Conservation (phyloP, 306 rosid species). For the Morella rubra region DNA sequence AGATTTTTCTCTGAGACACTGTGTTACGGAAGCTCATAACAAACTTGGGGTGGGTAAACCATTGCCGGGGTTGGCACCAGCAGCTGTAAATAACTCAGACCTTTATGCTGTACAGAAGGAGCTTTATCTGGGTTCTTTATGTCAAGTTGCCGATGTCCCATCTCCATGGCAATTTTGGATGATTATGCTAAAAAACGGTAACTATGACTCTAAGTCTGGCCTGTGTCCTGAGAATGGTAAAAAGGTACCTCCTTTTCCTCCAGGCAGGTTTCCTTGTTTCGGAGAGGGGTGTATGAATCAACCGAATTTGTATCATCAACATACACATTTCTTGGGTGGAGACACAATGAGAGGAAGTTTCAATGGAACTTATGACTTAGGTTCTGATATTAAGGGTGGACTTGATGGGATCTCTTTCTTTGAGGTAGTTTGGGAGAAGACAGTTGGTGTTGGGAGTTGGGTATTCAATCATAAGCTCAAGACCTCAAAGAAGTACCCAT, state of each 20-base stretch:
- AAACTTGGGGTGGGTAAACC: conserved; percentile 59
- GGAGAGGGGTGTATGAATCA: conserved; percentile 83
- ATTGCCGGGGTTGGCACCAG: conserved; percentile 39
- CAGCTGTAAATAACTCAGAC: conserved; percentile 42
- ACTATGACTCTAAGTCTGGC: conserved; percentile 57
- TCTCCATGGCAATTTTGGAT: conserved; percentile 88
- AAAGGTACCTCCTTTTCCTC: conserved; percentile 47
- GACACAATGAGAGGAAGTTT: conserved; percentile 55
- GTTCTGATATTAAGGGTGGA: conserved; percentile 31
- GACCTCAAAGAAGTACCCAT: conserved; percentile 77
- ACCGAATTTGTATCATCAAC: conserved; percentile 55
- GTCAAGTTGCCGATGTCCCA: conserved; percentile 50
- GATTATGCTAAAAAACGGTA: conserved; percentile 76
- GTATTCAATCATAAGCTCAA: conserved; percentile 60
- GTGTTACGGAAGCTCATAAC: conserved; percentile 51
- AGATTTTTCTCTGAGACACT: conserved; percentile 45
- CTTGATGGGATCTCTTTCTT: conserved; percentile 50
- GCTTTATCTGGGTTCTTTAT: conserved; percentile 55
- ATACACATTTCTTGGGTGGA: conserved; percentile 37
- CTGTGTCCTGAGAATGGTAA: conserved; percentile 66
- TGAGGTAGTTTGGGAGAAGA: conserved; percentile 78
- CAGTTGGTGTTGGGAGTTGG: conserved; percentile 69
- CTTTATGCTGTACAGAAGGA: conserved; percentile 74
- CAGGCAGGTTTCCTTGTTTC: conserved; percentile 70
- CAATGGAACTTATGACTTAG: conserved; percentile 67